Percentiles rank a stretch among this genome's conserved stretches.
Conservation (phyloP, 2,329 filamentous ascomycete species). For the Ophiocordyceps unilateralis region DNA sequence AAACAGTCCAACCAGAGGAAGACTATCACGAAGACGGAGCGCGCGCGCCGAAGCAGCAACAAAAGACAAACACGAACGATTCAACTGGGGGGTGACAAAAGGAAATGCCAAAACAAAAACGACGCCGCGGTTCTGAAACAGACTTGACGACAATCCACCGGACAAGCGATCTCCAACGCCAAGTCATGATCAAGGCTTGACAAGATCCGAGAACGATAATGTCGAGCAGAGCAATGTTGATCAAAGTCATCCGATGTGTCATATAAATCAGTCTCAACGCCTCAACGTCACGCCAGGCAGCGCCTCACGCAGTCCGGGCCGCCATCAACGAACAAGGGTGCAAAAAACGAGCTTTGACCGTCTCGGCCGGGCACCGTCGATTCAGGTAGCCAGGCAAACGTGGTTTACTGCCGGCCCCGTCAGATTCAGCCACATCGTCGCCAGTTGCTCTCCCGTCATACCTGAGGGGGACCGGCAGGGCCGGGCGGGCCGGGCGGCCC, state of each 20-base stretch:
- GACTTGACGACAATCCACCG: conserved; percentile 19
- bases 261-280: conserved; percentile 14
- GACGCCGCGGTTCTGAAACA: conserved; percentile 11
- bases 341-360: conserved; percentile 6
- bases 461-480: conserved; percentile 21
- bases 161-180: conserved; percentile 23
- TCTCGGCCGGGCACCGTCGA: background rate
- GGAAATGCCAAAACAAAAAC: conserved; percentile 1
- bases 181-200: conserved; percentile 19
- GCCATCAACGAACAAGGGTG: conserved; percentile 9
- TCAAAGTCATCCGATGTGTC: conserved; percentile 6
- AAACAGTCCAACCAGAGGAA: background rate
- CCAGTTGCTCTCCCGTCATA: conserved; percentile 7
- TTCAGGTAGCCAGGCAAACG: background rate
- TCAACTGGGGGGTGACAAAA: background rate
- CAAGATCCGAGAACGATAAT: conserved; percentile 12
- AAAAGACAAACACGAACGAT: conserved; percentile 5
- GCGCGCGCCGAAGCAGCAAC: conserved; percentile 7
- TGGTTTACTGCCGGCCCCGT: conserved; percentile 6
- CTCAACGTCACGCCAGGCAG: conserved; percentile 10
- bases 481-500: conserved; percentile 19
- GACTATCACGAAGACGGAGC: background rate
- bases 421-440: background rate
- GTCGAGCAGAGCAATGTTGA: conserved; percentile 14
- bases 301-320: conserved; percentile 5